These are phyloP conservation scores for Pseudogymnoascus sp. DNA, from an alignment of 2,329 filamentous ascomycete species.

Conservation along the genomic window DNA sequence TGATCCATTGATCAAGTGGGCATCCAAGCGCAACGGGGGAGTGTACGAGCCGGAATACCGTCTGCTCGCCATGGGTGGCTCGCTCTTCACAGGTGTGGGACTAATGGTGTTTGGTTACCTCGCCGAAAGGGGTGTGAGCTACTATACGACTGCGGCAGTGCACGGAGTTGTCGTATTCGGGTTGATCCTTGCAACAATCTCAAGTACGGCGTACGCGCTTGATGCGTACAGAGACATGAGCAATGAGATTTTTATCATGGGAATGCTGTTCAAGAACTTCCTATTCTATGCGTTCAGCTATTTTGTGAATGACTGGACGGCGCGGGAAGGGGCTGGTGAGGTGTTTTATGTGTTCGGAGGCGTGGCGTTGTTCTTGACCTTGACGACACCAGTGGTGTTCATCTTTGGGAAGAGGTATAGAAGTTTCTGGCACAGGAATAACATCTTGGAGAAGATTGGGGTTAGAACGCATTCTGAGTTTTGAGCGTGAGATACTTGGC, in stretches of 20 bases:
- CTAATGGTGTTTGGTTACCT: conserved; percentile 31
- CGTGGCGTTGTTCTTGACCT: not conserved
- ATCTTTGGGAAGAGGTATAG: not conserved
- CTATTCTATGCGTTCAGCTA: conserved; percentile 35
- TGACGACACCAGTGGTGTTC: not conserved
- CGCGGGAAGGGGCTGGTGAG: conserved; percentile 25
- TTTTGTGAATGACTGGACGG: conserved; percentile 36
- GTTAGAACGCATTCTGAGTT: too few species aligned
- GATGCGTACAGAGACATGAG: conserved; percentile 34
- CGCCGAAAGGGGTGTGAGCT: conserved; percentile 17
- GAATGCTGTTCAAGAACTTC: conserved; percentile 37
- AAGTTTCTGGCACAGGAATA: too few species aligned
- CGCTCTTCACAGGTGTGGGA: not conserved
- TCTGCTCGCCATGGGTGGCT: not conserved
- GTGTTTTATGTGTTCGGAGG: conserved; percentile 33
- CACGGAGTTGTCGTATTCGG: conserved; percentile 23
- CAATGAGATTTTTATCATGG: conserved; percentile 35
- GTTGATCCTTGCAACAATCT: conserved; percentile 24
- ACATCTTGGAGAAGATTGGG: too few species aligned
- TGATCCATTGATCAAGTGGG: not conserved
- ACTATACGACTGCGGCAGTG: conserved; percentile 28
- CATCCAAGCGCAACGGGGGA: not conserved
- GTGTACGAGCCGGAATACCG: not conserved
- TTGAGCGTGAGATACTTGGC: too few species aligned
- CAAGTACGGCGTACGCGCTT: conserved; percentile 30